A percentile compares a stretch with the other conserved stretches of the same genome.
Conservation (phyloP, 164 flowering plant species). For the Vitis cinerea region DNA sequence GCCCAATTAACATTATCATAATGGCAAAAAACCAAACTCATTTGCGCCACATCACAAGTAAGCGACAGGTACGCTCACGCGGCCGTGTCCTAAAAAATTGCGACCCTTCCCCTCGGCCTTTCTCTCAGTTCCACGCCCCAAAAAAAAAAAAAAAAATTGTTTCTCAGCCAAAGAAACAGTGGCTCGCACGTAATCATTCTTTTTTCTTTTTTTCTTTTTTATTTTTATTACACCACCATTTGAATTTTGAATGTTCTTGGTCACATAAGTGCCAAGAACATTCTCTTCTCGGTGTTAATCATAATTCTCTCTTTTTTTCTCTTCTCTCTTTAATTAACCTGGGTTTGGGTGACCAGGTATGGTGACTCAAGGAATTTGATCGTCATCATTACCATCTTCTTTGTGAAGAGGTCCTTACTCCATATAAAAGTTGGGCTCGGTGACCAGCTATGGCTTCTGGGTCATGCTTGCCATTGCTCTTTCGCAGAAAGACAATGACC, state of each 20-base stretch:
- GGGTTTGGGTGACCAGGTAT: too few relatives aligned
- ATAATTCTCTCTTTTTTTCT: not conserved
- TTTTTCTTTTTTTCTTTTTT: too few relatives aligned
- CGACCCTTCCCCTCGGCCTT: not conserved
- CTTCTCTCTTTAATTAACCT: too few relatives aligned
- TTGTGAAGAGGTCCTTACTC: not conserved
- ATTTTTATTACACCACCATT: not conserved
- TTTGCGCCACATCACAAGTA: too few relatives aligned
- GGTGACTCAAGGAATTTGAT: not conserved
- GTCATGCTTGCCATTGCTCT: constrained; percentile 13
- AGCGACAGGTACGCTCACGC: not conserved
- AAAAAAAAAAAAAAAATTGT: not conserved
- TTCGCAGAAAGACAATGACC: constrained; percentile 7
- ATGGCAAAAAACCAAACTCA: too few relatives aligned
- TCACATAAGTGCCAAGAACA: too few relatives aligned
- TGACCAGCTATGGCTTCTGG: constrained; percentile 12
- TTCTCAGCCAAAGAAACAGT: not conserved
- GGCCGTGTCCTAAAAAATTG: not conserved
- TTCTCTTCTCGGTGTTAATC: not conserved
- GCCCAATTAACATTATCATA: not conserved
- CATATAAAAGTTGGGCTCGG: not conserved
- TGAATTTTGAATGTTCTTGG: not conserved
- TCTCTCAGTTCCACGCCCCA: too few relatives aligned
- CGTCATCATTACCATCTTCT: not conserved
- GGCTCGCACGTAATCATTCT: not conserved